Conservation (phyloP, 2,329 filamentous ascomycete genomes). For the Aaosphaeria arxii region DNA sequence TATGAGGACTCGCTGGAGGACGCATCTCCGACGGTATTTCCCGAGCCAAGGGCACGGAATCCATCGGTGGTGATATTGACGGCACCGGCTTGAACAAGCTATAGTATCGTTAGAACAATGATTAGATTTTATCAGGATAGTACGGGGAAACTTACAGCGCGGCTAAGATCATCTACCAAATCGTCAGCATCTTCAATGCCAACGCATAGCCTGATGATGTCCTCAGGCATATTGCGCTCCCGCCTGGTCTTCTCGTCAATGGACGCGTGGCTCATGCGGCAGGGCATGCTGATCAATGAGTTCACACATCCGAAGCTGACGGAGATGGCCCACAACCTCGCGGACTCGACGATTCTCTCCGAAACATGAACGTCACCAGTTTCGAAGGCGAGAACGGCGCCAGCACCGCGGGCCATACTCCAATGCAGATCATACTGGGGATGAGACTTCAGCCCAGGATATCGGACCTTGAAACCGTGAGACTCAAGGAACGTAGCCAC, state of each 20-base stretch:
- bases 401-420: constrained; percentile 90
- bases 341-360: constrained; percentile 90
- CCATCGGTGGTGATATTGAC: constrained; percentile 82
- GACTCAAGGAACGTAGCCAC: constrained; percentile 91
- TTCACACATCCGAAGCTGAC: constrained; percentile 99
- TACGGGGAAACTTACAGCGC: constrained; percentile 66
- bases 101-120: constrained; percentile 7
- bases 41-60: constrained; percentile 59
- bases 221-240: constrained; percentile 78
- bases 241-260: constrained; percentile 89
- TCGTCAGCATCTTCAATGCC: constrained; percentile 93
- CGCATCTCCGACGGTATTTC: constrained; percentile 1
- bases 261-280: constrained; percentile 98
- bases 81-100: constrained; percentile 87
- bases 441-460: constrained; percentile 89
- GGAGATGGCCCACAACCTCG: constrained; percentile 88
- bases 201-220: constrained; percentile 92
- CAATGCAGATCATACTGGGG: constrained; percentile 96
- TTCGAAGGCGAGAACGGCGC: constrained; percentile 93
- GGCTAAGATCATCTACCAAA: constrained; percentile 85
- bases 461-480: constrained; percentile 91
- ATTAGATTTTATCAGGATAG: not conserved
- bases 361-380: constrained; percentile 81
- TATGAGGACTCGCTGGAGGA: constrained; percentile 3
- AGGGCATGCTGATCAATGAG: constrained; percentile 98